Conservation (phyloP, 306 rosid genomes). For the Trifolium repens region DNA sequence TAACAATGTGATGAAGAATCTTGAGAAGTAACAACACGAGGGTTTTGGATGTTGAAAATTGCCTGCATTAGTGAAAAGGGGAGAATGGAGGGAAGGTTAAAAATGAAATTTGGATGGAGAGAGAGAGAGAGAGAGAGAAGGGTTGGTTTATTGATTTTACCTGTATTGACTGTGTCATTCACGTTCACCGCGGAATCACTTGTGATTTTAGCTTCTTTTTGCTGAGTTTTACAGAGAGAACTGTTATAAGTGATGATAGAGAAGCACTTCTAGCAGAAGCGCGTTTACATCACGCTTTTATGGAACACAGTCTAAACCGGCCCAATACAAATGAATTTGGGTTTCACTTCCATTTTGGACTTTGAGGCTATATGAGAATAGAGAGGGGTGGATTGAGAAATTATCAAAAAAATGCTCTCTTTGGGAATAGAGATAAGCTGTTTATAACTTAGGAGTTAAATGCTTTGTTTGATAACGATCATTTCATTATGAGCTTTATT, state of each 20-base stretch:
- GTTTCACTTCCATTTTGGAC: no score
- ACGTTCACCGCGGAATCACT: neutral
- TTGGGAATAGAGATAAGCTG: no score
- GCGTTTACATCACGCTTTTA: neutral
- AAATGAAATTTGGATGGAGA: neutral
- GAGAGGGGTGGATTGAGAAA: no score
- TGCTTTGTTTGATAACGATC: no score
- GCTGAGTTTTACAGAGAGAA: neutral
- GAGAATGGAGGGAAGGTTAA: neutral
- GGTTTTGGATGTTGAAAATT: neutral
- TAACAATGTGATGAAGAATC: constrained; percentile 16
- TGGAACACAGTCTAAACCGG: neutral
- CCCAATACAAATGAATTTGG: neutral
- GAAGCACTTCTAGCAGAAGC: neutral
- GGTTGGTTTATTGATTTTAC: neutral
- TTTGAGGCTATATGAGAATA: no score
- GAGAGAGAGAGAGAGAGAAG: neutral
- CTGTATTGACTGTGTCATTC: neutral
- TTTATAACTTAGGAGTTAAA: no score
- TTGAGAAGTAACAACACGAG: neutral
- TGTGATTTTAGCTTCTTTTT: neutral
- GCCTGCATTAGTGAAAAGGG: neutral
- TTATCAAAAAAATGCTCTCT: no score
- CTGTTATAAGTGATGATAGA: no score
- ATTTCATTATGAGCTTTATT: no score